Conservation (phyloP, 176 grass and related monocot species). For the Thinopyrum elongatum region DNA sequence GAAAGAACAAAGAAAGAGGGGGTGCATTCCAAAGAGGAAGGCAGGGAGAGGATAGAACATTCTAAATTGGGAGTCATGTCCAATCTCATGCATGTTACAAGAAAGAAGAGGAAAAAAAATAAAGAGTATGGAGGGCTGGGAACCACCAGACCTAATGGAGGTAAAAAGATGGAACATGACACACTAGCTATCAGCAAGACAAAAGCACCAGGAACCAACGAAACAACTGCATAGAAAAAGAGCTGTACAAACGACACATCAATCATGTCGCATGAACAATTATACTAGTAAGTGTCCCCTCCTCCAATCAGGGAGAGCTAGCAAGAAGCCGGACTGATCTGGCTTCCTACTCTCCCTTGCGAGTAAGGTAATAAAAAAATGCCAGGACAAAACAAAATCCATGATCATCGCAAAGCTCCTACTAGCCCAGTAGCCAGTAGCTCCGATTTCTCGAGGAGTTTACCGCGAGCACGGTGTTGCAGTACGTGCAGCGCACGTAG, state of each 20-base stretch:
- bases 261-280: slow-evolving; percentile 26
- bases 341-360: background rate
- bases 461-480: slow-evolving; percentile 90
- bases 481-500: slow-evolving; percentile 96
- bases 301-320: background rate
- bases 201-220: slow-evolving; percentile 20
- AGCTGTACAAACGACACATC: slow-evolving; percentile 4
- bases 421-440: background rate
- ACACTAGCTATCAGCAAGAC: slow-evolving; percentile 6
- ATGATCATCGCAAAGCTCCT: slow-evolving; percentile 7
- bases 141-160: slow-evolving; percentile 32
- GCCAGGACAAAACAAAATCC: background rate
- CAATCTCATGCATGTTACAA: slow-evolving; percentile 23
- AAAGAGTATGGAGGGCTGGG: background rate
- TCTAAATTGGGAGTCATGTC: slow-evolving; percentile 26
- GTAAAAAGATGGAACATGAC: slow-evolving; percentile 37
- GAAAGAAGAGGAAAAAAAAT: slow-evolving; percentile 11
- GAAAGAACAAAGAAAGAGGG: background rate
- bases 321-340: background rate
- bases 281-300: background rate
- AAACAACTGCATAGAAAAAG: slow-evolving; percentile 27
- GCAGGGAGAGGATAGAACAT: background rate
- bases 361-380: background rate
- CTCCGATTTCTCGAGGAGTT: slow-evolving; percentile 60
- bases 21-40: background rate